Percentiles rank a stretch among this genome's conserved stretches.
Evolutionary conservation across 768 basidiomycete genomes (phyloP).

Genomic region (Agaricus sinodeliciosus): DNA sequence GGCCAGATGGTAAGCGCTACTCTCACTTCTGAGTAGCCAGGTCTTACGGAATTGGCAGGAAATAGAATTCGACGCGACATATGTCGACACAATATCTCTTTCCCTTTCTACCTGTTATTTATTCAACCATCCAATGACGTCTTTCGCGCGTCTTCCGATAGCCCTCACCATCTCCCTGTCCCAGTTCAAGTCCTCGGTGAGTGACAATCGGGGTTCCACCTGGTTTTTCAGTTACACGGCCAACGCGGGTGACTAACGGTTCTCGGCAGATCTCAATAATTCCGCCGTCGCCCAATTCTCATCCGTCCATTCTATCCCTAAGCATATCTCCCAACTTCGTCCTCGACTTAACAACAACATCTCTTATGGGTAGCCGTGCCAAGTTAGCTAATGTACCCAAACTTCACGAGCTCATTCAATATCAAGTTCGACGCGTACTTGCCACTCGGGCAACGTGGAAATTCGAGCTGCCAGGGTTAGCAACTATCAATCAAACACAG

Average conservation of each 20-base stretch:
- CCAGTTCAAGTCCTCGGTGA: slow-evolving; percentile 61
- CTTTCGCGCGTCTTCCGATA: slow-evolving; percentile 77
- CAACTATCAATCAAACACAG: slow-evolving; percentile 26
- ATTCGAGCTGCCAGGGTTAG: slow-evolving; percentile 60
- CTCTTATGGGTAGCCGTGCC: slow-evolving; percentile 93
- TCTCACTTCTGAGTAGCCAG: not conserved
- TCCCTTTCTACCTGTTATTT: slow-evolving; percentile 78
- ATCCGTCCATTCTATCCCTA: slow-evolving; percentile 58
- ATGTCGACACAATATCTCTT: slow-evolving; percentile 77
- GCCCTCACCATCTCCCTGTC: slow-evolving; percentile 76
- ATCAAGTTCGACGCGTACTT: slow-evolving; percentile 68
- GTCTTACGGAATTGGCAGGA: slow-evolving; percentile 37
- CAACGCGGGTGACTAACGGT: slow-evolving; percentile 5
- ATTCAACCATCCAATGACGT: slow-evolving; percentile 80
- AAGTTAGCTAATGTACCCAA: slow-evolving; percentile 97
- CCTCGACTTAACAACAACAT: slow-evolving; percentile 81
- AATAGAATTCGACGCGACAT: slow-evolving; percentile 78
- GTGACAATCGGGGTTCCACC: slow-evolving; percentile 15
- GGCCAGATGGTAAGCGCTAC: slow-evolving; percentile 13
- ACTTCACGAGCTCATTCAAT: slow-evolving; percentile 88
- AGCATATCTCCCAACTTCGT: slow-evolving; percentile 82
- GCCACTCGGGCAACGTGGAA: slow-evolving; percentile 59
- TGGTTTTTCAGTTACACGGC: not conserved
- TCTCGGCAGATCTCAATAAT: slow-evolving; percentile 49
- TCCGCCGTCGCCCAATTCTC: slow-evolving; percentile 48